A percentile compares a stretch with the other conserved stretches of the same genome.
These are phyloP conservation scores for Colletotrichum tropicicola DNA, from an alignment of 2,329 filamentous ascomycete genomes.

Conservation along the genomic window DNA sequence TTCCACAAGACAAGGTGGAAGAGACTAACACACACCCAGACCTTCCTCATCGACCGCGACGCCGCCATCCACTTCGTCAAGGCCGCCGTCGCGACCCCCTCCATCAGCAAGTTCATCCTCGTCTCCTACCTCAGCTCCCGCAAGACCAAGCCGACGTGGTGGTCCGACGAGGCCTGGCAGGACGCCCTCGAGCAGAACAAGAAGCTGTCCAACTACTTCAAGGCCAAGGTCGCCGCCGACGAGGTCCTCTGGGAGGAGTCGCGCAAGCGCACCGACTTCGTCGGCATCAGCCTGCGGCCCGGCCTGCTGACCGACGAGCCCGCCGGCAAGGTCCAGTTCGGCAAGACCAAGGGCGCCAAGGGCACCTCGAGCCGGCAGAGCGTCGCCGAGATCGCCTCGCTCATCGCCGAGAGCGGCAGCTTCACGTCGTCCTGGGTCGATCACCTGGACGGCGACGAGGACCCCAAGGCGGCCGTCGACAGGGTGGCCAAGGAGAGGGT, in stretches of 20 bases:
- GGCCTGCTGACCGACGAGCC: constrained; percentile 58
- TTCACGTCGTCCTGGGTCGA: constrained; percentile 63
- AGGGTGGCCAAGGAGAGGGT: constrained; percentile 58
- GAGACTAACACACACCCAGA: constrained; percentile 45
- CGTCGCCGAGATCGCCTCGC: constrained; percentile 66
- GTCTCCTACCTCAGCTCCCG: constrained; percentile 69
- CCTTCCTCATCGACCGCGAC: constrained; percentile 68
- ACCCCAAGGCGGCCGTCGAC: constrained; percentile 55
- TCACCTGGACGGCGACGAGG: constrained; percentile 62
- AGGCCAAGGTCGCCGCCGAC: constrained; percentile 69
- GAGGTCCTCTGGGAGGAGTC: constrained; percentile 61
- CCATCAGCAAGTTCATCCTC: constrained; percentile 70
- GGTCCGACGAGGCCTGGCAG: constrained; percentile 59
- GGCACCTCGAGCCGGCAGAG: constrained; percentile 62
- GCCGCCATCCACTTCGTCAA: constrained; percentile 71
- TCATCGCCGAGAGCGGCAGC: constrained; percentile 59
- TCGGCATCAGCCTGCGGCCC: constrained; percentile 63
- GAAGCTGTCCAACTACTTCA: constrained; percentile 62
- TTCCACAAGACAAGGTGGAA: background rate
- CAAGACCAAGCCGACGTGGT: constrained; percentile 62
- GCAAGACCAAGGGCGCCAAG: constrained; percentile 48
- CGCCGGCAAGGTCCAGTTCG: constrained; percentile 56
- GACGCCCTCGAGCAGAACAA: constrained; percentile 53
- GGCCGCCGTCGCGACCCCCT: constrained; percentile 62
- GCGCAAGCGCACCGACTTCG: constrained; percentile 50